Evolutionary conservation across 2,329 filamentous ascomycete species (phyloP), one percentile per base, ranked within the genome.

Genomic region (Cladophialophora psammophila): DNA sequence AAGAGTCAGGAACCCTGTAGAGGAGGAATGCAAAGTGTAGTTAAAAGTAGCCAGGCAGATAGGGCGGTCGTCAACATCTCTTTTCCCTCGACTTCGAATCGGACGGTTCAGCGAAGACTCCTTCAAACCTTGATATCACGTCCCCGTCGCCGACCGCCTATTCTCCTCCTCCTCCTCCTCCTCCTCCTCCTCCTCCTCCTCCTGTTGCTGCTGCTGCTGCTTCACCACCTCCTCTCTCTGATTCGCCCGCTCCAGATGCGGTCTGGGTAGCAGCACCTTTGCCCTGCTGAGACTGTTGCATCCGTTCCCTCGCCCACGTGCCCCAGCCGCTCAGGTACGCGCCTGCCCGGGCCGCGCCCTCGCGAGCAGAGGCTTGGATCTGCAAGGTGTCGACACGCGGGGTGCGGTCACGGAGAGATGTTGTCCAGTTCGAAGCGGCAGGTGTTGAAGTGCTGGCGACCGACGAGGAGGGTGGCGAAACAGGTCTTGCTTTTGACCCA

Each of bases 281-380:
- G 32, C 32, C 35, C 18, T 67, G 56, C 34, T 59, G 54, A 26
- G n/a, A 15, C 57, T 69, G 63, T 34, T 69, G 67, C 31, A 69
- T 62, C 26, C 65, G 63, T n/a, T 83, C 82, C 67, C 74, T 79
- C 4, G 87, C 87, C 87, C 87, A 90, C 1, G 82, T 78, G 4
- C 87, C 83, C 87, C 87, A 90, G 0, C 85, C 88, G 63, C 84
- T 88, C 58, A 90, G 77, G 72, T 90, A 90, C 0, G 88, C 85
- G 15, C 86, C 81, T n/a, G 87, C 87, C 45, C 83, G 80, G 60
- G 85, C 84, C 10, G 83, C 77, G 1, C 85, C 86, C 9, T 84
- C 83, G 66, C 80, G 80, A 2, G 86, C 82, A 8, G 83, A 83
- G 18, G 86, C 83, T 73, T 88, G 86, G 0, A 86, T 83, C 65